These are phyloP conservation scores for Phyllosticta citriasiana DNA, from an alignment of 2,329 filamentous ascomycete genomes.

Conservation along the genomic window DNA sequence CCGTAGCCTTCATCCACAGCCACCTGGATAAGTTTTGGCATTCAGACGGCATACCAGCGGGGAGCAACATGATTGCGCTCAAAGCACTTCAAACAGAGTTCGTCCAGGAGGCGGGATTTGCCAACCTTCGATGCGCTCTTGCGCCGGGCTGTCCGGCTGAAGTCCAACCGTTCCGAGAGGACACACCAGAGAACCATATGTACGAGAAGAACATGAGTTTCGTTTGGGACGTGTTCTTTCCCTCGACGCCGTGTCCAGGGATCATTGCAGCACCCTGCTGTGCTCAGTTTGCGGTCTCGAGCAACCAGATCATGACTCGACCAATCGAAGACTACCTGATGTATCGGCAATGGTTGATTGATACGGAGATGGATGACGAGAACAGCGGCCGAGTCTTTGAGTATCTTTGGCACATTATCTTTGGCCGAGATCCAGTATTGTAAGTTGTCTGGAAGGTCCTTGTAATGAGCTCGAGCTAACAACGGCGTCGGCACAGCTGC, in stretches of 20 bases:
- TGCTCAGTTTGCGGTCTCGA: conserved; percentile 24
- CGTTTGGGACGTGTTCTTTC: conserved; percentile 15
- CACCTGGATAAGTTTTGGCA: conserved; percentile 13
- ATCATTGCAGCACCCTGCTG: conserved; percentile 13
- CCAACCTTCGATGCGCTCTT: conserved; percentile 29
- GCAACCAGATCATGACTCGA: conserved; percentile 18
- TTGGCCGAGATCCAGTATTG: conserved; percentile 16
- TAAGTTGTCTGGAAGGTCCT: conserved; percentile 9
- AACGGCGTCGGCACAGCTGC: conserved; percentile 12
- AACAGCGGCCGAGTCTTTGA: conserved; percentile 18
- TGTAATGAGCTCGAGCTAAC: conserved; percentile 6
- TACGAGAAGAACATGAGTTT: conserved; percentile 13
- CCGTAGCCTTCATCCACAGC: conserved; percentile 16
- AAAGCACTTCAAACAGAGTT: conserved; percentile 25
- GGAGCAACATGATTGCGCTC: conserved; percentile 9
- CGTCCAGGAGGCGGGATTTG: conserved; percentile 30
- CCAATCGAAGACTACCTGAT: conserved; percentile 21
- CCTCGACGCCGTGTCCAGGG: conserved; percentile 12
- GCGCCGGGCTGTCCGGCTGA: conserved; percentile 30
- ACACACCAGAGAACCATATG: conserved; percentile 12
- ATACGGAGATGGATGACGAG: conserved; percentile 20
- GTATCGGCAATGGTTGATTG: conserved; percentile 18
- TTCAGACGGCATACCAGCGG: conserved; percentile 7
- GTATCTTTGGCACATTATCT: conserved; percentile 20
- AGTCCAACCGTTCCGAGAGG: conserved; percentile 23